Evolutionary conservation across 192 early-diverging fungal species (phyloP).

Genomic region (Mycoemilia scoparia): DNA sequence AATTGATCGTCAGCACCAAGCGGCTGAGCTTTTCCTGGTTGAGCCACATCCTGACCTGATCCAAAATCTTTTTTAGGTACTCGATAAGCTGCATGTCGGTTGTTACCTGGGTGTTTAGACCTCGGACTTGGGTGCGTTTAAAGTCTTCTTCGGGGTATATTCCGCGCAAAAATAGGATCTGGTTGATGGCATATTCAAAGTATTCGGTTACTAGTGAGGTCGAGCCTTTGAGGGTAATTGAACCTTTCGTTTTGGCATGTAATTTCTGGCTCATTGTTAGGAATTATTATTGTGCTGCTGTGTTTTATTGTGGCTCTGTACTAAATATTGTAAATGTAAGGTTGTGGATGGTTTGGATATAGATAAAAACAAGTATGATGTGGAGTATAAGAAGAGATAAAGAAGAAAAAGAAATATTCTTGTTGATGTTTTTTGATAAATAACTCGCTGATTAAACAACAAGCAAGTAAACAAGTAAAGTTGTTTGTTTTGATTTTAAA

Average conservation of each 20-base stretch:
- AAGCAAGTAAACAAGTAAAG: too few species aligned
- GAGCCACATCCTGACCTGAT: slow-evolving; percentile 72
- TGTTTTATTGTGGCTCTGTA: slow-evolving; percentile 14
- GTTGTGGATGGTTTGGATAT: background rate
- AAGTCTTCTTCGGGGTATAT: slow-evolving; percentile 92
- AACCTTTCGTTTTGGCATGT: slow-evolving; percentile 38
- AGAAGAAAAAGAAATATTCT: background rate
- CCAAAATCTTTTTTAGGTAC: slow-evolving; percentile 60
- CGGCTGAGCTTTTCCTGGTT: slow-evolving; percentile 52
- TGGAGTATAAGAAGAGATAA: background rate
- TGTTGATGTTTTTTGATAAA: too few species aligned
- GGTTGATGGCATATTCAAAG: slow-evolving; percentile 73
- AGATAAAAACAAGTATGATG: background rate
- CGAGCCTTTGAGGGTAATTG: slow-evolving; percentile 71
- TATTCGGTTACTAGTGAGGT: slow-evolving; percentile 73
- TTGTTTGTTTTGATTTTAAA: too few species aligned
- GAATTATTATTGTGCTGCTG: too few species aligned
- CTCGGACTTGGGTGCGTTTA: slow-evolving; percentile 67
- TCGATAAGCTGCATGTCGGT: slow-evolving; percentile 46
- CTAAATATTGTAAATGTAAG: slow-evolving; percentile 10
- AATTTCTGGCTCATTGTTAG: too few species aligned
- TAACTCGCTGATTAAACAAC: background rate
- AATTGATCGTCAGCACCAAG: slow-evolving; percentile 72
- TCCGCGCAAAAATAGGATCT: slow-evolving; percentile 80
- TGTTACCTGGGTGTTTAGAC: slow-evolving; percentile 65